These are phyloP conservation scores for Ceratocystis alfenasii DNA, from an alignment of 2,329 filamentous ascomycete genomes.

Conservation along the genomic window DNA sequence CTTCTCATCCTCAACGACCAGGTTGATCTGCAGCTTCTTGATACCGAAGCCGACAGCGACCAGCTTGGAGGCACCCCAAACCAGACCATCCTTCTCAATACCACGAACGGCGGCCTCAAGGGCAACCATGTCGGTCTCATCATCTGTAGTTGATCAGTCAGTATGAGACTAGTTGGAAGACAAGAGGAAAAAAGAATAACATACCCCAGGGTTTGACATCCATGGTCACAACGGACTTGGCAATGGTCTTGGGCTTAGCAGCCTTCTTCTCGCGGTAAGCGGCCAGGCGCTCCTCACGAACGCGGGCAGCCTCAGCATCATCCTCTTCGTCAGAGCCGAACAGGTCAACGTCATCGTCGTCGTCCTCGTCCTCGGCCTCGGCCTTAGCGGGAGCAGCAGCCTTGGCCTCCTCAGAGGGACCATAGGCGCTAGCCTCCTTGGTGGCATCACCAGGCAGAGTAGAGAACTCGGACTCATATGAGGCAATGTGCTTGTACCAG, in stretches of 20 bases:
- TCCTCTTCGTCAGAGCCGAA: constrained; percentile 93
- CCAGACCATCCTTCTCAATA: constrained; percentile 85
- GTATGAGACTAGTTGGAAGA: constrained; percentile 18
- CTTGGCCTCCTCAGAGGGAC: constrained; percentile 63
- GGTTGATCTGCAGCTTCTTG: constrained; percentile 98
- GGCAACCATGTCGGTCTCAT: constrained; percentile 82
- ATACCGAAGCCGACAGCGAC: constrained; percentile 92
- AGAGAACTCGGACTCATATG: constrained; percentile 85
- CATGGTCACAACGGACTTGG: constrained; percentile 91
- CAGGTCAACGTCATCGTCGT: constrained; percentile 68
- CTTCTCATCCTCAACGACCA: constrained; percentile 70
- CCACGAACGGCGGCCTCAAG: constrained; percentile 69
- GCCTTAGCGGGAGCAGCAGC: constrained; percentile 79
- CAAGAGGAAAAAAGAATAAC: constrained; percentile 35
- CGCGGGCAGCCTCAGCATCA: constrained; percentile 69
- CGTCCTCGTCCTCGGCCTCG: constrained; percentile 48
- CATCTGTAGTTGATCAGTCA: constrained; percentile 43
- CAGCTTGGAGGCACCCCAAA: constrained; percentile 88
- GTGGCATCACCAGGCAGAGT: constrained; percentile 82
- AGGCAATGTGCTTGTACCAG: constrained; percentile 98
- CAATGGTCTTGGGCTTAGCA: constrained; percentile 75
- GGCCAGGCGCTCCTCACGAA: constrained; percentile 80
- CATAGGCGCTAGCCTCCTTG: constrained; percentile 81
- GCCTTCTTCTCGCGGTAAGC: constrained; percentile 98
- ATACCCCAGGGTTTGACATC: constrained; percentile 99